These are phyloP conservation scores for Tephrocybe sp. DNA, from an alignment of 768 basidiomycete species.

Conservation along the genomic window DNA sequence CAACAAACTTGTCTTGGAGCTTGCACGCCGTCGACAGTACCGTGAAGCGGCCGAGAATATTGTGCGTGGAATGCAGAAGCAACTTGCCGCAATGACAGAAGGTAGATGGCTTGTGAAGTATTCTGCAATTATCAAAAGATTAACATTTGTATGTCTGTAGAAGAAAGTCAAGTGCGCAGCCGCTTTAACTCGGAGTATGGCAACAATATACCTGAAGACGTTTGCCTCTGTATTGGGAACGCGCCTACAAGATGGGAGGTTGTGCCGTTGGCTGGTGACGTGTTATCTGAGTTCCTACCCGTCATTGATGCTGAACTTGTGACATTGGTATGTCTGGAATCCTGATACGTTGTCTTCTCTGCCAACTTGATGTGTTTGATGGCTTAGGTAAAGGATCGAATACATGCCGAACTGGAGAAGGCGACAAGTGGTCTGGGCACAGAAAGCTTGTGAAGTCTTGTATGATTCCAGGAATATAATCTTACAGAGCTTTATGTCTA, in stretches of 20 bases:
- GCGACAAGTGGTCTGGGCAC: background rate
- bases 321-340: conserved; percentile 34
- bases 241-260: conserved; percentile 75
- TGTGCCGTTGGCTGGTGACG: conserved; percentile 54
- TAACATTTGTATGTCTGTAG: conserved; percentile 33
- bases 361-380: background rate
- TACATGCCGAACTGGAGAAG: conserved; percentile 15
- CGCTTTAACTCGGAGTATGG: conserved; percentile 77
- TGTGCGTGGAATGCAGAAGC: conserved; percentile 62
- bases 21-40: conserved; percentile 67
- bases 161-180: conserved; percentile 64
- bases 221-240: conserved; percentile 77
- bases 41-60: conserved; percentile 65
- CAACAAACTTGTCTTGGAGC: conserved; percentile 71
- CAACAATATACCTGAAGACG: conserved; percentile 71
- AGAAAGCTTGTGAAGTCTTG: conserved; percentile 7
- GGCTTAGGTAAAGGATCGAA: conserved; percentile 12
- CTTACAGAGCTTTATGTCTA: too few relatives aligned
- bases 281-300: conserved; percentile 54
- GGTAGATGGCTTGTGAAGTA: conserved; percentile 44
- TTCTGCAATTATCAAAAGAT: conserved; percentile 5
- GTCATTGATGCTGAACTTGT: conserved; percentile 62
- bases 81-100: conserved; percentile 64
- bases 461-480: too few relatives aligned
- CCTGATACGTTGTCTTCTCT: background rate